Evolutionary conservation across 257 asterid species (phyloP).

Genomic region (Marsdenia floribunda): DNA sequence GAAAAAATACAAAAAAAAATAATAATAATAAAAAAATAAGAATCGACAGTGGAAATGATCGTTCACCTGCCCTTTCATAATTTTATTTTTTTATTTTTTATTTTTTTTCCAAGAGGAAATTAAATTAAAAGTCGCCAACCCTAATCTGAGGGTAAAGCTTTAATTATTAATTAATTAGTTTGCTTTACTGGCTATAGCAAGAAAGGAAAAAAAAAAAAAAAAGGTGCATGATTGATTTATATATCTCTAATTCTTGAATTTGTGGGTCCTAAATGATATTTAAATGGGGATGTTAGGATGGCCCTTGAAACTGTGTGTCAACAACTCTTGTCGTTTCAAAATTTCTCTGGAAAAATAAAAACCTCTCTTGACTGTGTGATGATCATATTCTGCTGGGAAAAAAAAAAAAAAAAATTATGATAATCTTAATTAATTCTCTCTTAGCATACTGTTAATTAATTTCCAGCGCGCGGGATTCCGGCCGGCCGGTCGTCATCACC

Average conservation of each 20-base stretch:
- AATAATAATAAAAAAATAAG: constrained; percentile 4
- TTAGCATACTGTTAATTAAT: too few relatives aligned
- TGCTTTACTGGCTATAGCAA: constrained; percentile 6
- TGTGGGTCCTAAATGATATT: constrained; percentile 25
- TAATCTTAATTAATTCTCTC: too few relatives aligned
- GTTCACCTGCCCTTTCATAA: constrained; percentile 17
- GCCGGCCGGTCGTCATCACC: too few relatives aligned
- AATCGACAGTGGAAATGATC: constrained; percentile 22
- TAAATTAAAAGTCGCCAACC: constrained; percentile 11
- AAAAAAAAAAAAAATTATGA: too few relatives aligned
- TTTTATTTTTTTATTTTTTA: background rate
- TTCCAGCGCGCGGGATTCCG: too few relatives aligned
- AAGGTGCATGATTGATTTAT: constrained; percentile 31
- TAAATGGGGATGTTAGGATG: constrained; percentile 20
- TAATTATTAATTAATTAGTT: background rate
- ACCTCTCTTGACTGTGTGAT: too few relatives aligned
- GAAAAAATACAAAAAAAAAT: too few relatives aligned
- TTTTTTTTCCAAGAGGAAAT: background rate
- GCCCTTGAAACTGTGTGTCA: constrained; percentile 22
- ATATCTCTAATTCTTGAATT: constrained; percentile 15
- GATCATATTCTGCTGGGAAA: too few relatives aligned
- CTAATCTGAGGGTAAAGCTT: constrained; percentile 23
- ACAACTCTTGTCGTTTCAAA: constrained; percentile 13
- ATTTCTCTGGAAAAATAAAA: background rate
- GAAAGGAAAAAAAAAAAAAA: background rate